Evolutionary conservation across 2,329 filamentous ascomycete genomes (phyloP).

Genomic region (Orbilia blumenaviensis): DNA sequence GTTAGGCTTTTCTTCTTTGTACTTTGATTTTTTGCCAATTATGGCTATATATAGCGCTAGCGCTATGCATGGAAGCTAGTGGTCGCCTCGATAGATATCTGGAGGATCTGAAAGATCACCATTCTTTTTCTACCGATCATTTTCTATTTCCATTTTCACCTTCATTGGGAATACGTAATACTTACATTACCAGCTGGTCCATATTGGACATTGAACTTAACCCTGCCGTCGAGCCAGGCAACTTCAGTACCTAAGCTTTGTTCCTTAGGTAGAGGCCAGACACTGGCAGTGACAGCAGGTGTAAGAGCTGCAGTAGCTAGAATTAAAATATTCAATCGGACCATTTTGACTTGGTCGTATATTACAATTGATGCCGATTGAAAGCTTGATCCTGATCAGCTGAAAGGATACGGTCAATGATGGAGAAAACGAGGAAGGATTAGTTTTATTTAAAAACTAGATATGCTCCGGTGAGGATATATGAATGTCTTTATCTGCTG

Average conservation of each 20-base stretch:
- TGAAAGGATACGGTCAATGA: not conserved
- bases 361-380: not conserved
- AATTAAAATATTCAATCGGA: slow-evolving; percentile 12
- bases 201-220: slow-evolving; percentile 36
- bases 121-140: too few species aligned
- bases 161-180: not conserved
- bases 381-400: not conserved
- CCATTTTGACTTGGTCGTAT: slow-evolving; percentile 13
- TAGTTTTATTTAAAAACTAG: not conserved
- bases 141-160: too few species aligned
- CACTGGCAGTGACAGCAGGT: slow-evolving; percentile 7
- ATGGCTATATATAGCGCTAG: too few species aligned
- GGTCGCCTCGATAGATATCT: not conserved
- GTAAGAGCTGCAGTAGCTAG: slow-evolving; percentile 3
- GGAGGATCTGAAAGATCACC: too few species aligned
- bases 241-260: slow-evolving; percentile 33
- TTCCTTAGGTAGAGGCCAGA: slow-evolving; percentile 50
- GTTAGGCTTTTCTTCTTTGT: slow-evolving; percentile 59
- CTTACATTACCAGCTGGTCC: slow-evolving; percentile 35
- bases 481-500: not conserved
- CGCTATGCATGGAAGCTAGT: too few species aligned
- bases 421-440: not conserved
- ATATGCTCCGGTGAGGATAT: not conserved
- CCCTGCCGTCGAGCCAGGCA: slow-evolving; percentile 30
- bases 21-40: slow-evolving; percentile 18